Conservation (phyloP, 2,329 filamentous ascomycete species). For the Elsinoe arachidis region DNA sequence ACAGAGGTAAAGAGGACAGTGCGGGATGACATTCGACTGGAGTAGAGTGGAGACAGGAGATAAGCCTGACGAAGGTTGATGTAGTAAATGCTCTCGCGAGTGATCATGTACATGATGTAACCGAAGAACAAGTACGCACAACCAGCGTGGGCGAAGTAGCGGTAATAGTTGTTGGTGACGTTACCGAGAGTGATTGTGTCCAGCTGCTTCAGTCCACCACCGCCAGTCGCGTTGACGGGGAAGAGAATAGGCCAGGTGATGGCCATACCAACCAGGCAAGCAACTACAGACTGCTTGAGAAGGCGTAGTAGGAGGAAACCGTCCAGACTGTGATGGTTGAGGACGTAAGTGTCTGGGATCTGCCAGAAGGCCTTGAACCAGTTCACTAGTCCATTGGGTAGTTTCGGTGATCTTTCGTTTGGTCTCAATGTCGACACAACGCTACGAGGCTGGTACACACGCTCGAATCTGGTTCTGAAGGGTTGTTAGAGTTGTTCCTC, state of each 20-base stretch:
- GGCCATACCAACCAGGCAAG: slow-evolving; percentile 73
- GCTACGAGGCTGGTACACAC: slow-evolving; percentile 38
- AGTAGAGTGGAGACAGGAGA: slow-evolving; percentile 73
- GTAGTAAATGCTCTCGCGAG: slow-evolving; percentile 82
- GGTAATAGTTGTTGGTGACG: slow-evolving; percentile 53
- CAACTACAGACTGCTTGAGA: slow-evolving; percentile 65
- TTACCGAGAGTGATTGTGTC: slow-evolving; percentile 75
- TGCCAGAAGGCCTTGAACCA: slow-evolving; percentile 43
- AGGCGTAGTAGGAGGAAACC: slow-evolving; percentile 87
- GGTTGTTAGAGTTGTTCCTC: neutral
- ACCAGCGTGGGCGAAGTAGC: slow-evolving; percentile 74
- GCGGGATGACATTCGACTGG: slow-evolving; percentile 76
- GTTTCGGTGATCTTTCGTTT: slow-evolving; percentile 33
- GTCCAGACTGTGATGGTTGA: slow-evolving; percentile 88
- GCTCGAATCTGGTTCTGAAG: slow-evolving; percentile 32
- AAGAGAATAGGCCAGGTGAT: slow-evolving; percentile 84
- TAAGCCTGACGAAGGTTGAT: slow-evolving; percentile 91
- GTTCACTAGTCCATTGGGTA: slow-evolving; percentile 26
- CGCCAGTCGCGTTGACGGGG: slow-evolving; percentile 82
- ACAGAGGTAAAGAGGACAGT: slow-evolving; percentile 87
- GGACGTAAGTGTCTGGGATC: slow-evolving; percentile 64
- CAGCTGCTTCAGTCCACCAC: slow-evolving; percentile 55
- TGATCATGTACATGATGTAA: slow-evolving; percentile 72
- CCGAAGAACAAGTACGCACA: slow-evolving; percentile 74
- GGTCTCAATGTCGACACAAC: slow-evolving; percentile 36